Evolutionary conservation across 2,329 filamentous ascomycete genomes (phyloP).

Genomic region (Ascochyta viciae-villosae): DNA sequence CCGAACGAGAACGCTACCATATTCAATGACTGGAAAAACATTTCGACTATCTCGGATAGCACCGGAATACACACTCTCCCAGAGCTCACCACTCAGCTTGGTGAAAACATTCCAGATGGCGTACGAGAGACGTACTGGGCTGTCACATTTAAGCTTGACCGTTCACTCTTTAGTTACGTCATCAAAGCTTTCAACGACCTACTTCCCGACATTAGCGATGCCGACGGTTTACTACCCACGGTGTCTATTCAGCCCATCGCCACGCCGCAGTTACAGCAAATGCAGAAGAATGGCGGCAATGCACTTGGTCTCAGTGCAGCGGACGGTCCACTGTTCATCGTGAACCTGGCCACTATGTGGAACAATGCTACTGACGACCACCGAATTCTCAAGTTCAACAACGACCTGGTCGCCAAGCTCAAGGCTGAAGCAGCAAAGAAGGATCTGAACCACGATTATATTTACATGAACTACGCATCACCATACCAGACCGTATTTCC

Average conservation of each 20-base stretch:
- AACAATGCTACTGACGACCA: conserved; percentile 28
- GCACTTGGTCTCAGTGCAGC: conserved; percentile 36
- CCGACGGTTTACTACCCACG: conserved; percentile 22
- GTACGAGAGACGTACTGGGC: conserved; percentile 38
- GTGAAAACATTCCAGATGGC: conserved; percentile 16
- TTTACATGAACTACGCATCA: conserved; percentile 59
- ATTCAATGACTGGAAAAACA: neutral
- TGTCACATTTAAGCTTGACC: conserved; percentile 33
- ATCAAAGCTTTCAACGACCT: conserved; percentile 32
- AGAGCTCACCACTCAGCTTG: neutral
- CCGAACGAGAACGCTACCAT: neutral
- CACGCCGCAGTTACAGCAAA: conserved; percentile 25
- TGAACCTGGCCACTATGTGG: conserved; percentile 35
- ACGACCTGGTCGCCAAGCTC: conserved; percentile 24
- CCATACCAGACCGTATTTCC: conserved; percentile 52
- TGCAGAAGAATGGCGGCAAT: conserved; percentile 42
- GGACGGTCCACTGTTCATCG: conserved; percentile 31
- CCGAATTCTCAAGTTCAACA: conserved; percentile 29
- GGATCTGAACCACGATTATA: conserved; percentile 26
- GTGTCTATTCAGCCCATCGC: conserved; percentile 41
- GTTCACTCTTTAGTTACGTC: conserved; percentile 24
- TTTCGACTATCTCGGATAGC: neutral
- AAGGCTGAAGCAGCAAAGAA: conserved; percentile 20
- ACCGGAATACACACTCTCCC: neutral
- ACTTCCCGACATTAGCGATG: conserved; percentile 29